phyloP scores from a whole-genome alignment of 1,284 basidiomycete species.

The Phellopilus nigrolimitatus region DNA sequence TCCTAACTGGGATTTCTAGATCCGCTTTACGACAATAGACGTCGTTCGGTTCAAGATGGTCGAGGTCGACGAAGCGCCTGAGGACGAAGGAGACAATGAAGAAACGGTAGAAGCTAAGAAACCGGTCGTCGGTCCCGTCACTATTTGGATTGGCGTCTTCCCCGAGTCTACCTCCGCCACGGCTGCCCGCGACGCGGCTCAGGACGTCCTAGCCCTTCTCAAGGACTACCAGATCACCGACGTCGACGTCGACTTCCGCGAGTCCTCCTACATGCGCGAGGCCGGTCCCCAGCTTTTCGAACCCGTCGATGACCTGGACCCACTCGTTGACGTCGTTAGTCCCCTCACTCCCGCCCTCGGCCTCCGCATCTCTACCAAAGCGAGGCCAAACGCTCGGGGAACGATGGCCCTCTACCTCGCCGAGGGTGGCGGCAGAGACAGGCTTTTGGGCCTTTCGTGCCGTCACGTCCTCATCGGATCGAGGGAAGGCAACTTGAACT shows the following conservation, averaged over 20 bases:
- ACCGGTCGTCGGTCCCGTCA: slow-evolving; percentile 33
- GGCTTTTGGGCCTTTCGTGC: slow-evolving; percentile 35
- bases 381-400: slow-evolving; percentile 31
- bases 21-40: slow-evolving; percentile 12
- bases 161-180: slow-evolving; percentile 34
- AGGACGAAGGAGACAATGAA: slow-evolving; percentile 7
- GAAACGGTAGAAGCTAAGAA: slow-evolving; percentile 8
- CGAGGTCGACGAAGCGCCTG: slow-evolving; percentile 6
- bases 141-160: slow-evolving; percentile 37
- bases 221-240: slow-evolving; percentile 30
- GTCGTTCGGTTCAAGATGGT: slow-evolving; percentile 11
- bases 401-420: slow-evolving; percentile 35
- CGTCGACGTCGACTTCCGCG: slow-evolving; percentile 37
- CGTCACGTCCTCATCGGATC: slow-evolving; percentile 33
- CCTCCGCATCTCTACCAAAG: slow-evolving; percentile 30
- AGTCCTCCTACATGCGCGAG: slow-evolving; percentile 29
- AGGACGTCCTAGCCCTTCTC: slow-evolving; percentile 35
- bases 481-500: slow-evolving; percentile 3
- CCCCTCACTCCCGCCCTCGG: slow-evolving; percentile 31
- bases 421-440: slow-evolving; percentile 33
- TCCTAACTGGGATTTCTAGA: slow-evolving; percentile 10
- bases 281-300: slow-evolving; percentile 26
- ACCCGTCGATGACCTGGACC: slow-evolving; percentile 22
- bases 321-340: slow-evolving; percentile 28
- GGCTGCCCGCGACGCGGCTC: slow-evolving; percentile 34